Conservation (phyloP, 1,284 basidiomycete species). For the Trichosporon asahii region DNA sequence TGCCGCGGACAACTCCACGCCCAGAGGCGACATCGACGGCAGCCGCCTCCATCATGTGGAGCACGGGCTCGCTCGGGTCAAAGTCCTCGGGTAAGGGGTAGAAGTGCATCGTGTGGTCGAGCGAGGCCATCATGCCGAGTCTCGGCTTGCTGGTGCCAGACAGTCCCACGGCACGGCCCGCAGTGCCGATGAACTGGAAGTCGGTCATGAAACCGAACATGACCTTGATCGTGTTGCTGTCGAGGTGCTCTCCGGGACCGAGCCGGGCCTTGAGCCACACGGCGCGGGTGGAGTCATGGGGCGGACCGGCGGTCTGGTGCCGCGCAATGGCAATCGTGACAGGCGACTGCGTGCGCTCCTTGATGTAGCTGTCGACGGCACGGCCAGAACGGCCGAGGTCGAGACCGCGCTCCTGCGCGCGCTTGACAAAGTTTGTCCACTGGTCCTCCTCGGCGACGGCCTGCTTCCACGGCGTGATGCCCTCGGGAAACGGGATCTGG, state of each 20-base stretch:
- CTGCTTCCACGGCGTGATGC: slow-evolving; percentile 61
- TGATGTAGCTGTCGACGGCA: slow-evolving; percentile 52
- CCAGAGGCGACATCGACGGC: slow-evolving; percentile 61
- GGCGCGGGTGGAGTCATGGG: slow-evolving; percentile 56
- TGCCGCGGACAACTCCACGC: slow-evolving; percentile 69
- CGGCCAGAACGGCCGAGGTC: slow-evolving; percentile 26
- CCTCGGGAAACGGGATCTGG: slow-evolving; percentile 38
- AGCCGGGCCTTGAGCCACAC: slow-evolving; percentile 72
- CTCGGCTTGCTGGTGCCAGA: slow-evolving; percentile 50
- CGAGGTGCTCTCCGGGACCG: slow-evolving; percentile 59
- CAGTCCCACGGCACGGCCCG: slow-evolving; percentile 65
- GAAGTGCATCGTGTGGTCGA: slow-evolving; percentile 82
- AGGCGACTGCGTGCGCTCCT: slow-evolving; percentile 64
- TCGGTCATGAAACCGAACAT: slow-evolving; percentile 84
- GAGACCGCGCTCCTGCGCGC: slow-evolving; percentile 20
- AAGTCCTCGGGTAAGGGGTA: slow-evolving; percentile 69
- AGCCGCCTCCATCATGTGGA: slow-evolving; percentile 73
- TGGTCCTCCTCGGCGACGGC: slow-evolving; percentile 62
- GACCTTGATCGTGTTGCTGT: slow-evolving; percentile 76
- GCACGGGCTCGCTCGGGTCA: slow-evolving; percentile 71
- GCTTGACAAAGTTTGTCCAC: slow-evolving; percentile 41
- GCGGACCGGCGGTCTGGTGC: slow-evolving; percentile 15
- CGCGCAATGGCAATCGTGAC: slow-evolving; percentile 58
- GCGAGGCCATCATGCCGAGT: slow-evolving; percentile 70
- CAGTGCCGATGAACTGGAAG: slow-evolving; percentile 69